Evolutionary conservation across 2,329 filamentous ascomycete species (phyloP), one percentile per base, ranked within the genome.

Genomic region (Plenodomus tracheiphilus): DNA sequence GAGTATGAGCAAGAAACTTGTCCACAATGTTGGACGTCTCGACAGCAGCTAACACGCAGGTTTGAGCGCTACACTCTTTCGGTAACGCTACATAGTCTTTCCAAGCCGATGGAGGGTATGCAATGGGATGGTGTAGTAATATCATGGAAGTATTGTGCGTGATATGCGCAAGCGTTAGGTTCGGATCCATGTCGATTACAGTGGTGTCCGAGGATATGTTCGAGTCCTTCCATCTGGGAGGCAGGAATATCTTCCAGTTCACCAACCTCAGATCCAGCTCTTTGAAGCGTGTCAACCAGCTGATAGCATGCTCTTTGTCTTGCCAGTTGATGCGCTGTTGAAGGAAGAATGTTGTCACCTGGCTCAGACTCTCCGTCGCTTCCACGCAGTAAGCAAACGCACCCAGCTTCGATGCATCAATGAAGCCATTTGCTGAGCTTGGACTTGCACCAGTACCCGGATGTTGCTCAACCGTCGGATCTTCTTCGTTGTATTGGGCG

Each of bases 121-220:
- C 66, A 13, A 70, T 68, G 1, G 66, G 58, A 28, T 68, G 63
- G 35, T 70, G 67, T 1, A 70, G 61, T 25, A 70, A 46, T 1
- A 70, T 69, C 67, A 70, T 69, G 1, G 67, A 70, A 13, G 67
- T 68, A 38, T 70, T 70, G 40, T 70, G 67, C 4, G 64, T 69
- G 10, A 70, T 67, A 41, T 70, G 67, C 1, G 67, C 67, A 32
- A 70, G 53, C 1, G 67, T 70, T 0, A 70, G 59, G 41, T 70
- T 70, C 10, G 67, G 67, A 39, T 70, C 67, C 67, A 70, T 70
- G 39, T 69, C 60, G 17, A 69, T 50, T 1, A 68, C 50, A 16
- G 61, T 43, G 8, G 53, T 58, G 40, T 69, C 55, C 8, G 60
- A 46, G 0, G 67, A 70, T 9, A 70, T 70, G 7, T 70, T 63